Evolutionary conservation across 352 stramenopile species (phyloP).

Genomic region (Phytopythium oedochilum): DNA sequence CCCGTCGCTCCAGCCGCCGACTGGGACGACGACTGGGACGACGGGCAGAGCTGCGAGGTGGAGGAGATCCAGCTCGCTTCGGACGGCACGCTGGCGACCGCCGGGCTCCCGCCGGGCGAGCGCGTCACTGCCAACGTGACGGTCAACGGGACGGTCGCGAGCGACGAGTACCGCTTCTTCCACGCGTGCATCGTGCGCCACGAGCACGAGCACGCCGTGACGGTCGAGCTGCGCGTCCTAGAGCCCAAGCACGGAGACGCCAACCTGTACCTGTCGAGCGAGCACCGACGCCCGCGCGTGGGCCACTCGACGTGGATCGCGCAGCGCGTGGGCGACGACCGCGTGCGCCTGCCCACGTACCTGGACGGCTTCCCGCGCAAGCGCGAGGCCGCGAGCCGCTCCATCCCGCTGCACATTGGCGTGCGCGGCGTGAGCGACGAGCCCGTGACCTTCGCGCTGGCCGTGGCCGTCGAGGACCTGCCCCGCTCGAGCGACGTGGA

Average conservation of each 20-base stretch:
- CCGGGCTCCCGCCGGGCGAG: conserved; percentile 38
- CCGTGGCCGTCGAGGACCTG: conserved; percentile 57
- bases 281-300: conserved; percentile 55
- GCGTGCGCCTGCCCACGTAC: conserved; percentile 70
- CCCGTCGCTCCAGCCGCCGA: too few species aligned
- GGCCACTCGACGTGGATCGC: conserved; percentile 71
- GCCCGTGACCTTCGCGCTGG: conserved; percentile 35
- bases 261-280: conserved; percentile 69
- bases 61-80: conserved; percentile 72
- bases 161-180: conserved; percentile 61
- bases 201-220: conserved; percentile 72
- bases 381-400: conserved; percentile 30
- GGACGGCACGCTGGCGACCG: conserved; percentile 54
- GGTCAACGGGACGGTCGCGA: conserved; percentile 50
- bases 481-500: conserved; percentile 42
- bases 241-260: conserved; percentile 26
- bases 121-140: conserved; percentile 57
- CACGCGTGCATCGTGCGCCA: conserved; percentile 73
- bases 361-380: conserved; percentile 72
- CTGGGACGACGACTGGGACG: neutral
- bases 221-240: conserved; percentile 45
- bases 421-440: conserved; percentile 40
- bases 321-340: conserved; percentile 46
- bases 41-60: conserved; percentile 24
- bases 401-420: conserved; percentile 68